Evolutionary conservation across 371 early-diverging fungal species (phyloP).

Genomic region (Mortierella sp.): DNA sequence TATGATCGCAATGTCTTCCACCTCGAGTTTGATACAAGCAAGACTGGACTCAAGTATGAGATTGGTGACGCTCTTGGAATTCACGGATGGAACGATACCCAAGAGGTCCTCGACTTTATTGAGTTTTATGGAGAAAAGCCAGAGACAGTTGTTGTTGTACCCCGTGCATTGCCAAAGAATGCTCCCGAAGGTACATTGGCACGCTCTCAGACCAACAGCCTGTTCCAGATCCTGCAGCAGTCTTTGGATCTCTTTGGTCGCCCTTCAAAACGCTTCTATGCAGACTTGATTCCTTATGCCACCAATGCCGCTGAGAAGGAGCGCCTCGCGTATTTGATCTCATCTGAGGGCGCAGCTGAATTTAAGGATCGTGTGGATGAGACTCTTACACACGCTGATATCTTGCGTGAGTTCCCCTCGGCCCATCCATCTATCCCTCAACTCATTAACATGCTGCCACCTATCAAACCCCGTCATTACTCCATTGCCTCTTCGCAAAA

Average conservation of each 20-base stretch:
- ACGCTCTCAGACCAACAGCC: constrained; percentile 74
- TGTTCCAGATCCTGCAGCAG: constrained; percentile 86
- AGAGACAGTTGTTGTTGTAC: no score
- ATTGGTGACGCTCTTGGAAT: constrained; percentile 96
- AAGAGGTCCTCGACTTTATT: constrained; percentile 82
- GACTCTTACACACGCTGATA: constrained; percentile 88
- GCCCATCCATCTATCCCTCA: constrained; percentile 81
- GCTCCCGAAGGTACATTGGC: constrained; percentile 55
- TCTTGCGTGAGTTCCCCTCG: constrained; percentile 88
- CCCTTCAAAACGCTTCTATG: constrained; percentile 93
- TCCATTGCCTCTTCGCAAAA: constrained; percentile 92
- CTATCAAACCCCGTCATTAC: constrained; percentile 96
- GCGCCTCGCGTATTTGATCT: constrained; percentile 76
- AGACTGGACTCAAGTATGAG: constrained; percentile 85
- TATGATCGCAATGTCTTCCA: constrained; percentile 97
- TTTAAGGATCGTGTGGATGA: constrained; percentile 88
- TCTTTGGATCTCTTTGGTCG: constrained; percentile 93
- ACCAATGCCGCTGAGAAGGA: constrained; percentile 80
- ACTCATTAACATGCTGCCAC: constrained; percentile 78
- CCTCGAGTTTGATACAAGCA: constrained; percentile 90
- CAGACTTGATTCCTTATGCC: constrained; percentile 79
- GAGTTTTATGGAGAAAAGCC: no score
- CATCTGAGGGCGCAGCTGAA: constrained; percentile 82
- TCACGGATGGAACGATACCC: constrained; percentile 87
- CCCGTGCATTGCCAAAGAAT: no score